Percentiles rank a stretch among this genome's conserved stretches.
Evolutionary conservation across 2,329 filamentous ascomycete species (phyloP).

Genomic region (Colletotrichum orbiculare): DNA sequence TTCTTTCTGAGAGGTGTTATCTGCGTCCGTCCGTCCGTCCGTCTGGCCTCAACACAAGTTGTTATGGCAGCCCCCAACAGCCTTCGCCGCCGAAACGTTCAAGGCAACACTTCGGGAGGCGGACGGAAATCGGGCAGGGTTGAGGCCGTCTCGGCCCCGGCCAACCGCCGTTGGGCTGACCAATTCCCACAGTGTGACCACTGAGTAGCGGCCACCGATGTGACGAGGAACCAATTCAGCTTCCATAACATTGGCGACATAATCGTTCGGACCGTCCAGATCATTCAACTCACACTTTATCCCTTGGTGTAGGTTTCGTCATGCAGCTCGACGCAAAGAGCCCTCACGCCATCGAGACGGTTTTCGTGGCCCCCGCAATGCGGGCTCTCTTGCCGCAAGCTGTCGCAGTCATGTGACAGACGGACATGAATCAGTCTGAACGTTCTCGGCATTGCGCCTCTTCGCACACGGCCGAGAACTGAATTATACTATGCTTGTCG

Average conservation of each 20-base stretch:
- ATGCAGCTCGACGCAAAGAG: conserved; percentile 31
- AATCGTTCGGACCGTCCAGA: neutral
- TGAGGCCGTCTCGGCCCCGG: neutral
- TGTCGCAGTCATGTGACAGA: conserved; percentile 22
- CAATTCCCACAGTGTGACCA: conserved; percentile 25
- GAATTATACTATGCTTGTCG: neutral
- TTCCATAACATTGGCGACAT: neutral
- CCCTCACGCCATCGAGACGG: conserved; percentile 21
- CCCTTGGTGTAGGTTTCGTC: conserved; percentile 10
- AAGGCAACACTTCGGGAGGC: neutral
- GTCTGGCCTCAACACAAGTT: neutral
- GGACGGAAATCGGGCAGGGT: conserved; percentile 18
- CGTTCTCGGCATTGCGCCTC: too few relatives aligned
- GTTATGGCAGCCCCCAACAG: neutral
- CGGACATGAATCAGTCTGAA: neutral
- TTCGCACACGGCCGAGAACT: too few relatives aligned
- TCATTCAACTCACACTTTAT: conserved; percentile 14
- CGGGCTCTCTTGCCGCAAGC: conserved; percentile 8
- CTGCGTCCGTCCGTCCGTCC: conserved; percentile 36
- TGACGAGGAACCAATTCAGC: conserved; percentile 17
- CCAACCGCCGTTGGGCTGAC: conserved; percentile 4
- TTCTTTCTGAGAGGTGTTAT: conserved; percentile 46
- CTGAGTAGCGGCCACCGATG: conserved; percentile 22
- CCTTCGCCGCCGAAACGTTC: conserved; percentile 1
- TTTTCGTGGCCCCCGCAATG: conserved; percentile 18